Percentiles rank a stretch among this genome's conserved stretches.
Conservation (phyloP, 805 yeast species). For the Yamadazyma insecticola region DNA sequence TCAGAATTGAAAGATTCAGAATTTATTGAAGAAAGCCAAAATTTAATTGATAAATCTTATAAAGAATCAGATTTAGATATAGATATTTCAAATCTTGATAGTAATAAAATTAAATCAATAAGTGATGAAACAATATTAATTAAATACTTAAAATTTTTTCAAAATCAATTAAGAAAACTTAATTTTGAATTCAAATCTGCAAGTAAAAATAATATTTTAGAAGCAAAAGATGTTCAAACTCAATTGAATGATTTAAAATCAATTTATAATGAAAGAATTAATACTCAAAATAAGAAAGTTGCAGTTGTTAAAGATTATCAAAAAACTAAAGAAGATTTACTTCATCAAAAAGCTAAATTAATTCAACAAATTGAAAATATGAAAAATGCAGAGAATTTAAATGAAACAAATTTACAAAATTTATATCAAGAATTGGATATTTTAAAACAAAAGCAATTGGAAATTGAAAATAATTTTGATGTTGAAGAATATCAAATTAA, state of each 20-base stretch:
- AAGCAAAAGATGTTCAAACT: too few species aligned
- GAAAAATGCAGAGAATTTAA: not conserved
- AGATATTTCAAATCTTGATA: too few species aligned
- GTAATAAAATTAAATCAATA: constrained; percentile 13
- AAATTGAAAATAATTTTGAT: not conserved
- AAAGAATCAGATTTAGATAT: too few species aligned
- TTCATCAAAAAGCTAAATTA: not conserved
- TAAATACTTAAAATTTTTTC: constrained; percentile 21
- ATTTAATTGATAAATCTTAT: too few species aligned
- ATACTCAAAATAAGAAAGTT: not conserved
- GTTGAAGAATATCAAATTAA: not conserved
- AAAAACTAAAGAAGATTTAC: not conserved
- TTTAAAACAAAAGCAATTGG: not conserved
- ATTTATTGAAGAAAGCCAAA: too few species aligned
- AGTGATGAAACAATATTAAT: constrained; percentile 16
- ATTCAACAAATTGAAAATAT: not conserved
- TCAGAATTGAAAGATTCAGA: constrained; percentile 4
- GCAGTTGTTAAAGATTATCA: not conserved
- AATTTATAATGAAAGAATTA: not conserved
- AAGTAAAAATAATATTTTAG: too few species aligned
- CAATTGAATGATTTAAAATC: too few species aligned
- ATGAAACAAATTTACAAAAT: not conserved
- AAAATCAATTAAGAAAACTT: constrained; percentile 21
- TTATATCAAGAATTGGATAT: not conserved
- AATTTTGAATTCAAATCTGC: too few species aligned